Evolutionary conservation across 2,329 filamentous ascomycete species (phyloP).

Genomic region (Fusarium hostae): DNA sequence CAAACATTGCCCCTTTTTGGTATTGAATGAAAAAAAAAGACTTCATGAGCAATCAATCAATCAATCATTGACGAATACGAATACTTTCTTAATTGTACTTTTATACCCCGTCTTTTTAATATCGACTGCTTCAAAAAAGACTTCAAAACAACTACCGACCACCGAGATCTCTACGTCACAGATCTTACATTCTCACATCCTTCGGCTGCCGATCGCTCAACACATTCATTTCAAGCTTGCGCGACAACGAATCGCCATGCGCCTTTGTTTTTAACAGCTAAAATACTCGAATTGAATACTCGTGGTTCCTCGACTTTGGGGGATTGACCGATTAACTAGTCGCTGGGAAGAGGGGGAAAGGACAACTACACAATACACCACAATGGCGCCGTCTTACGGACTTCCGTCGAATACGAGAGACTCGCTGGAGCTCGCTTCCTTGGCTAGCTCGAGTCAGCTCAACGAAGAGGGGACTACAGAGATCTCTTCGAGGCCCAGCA

Average conservation of each 20-base stretch:
- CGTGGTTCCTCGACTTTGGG: background rate
- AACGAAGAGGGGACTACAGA: slow-evolving; percentile 68
- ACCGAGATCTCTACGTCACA: slow-evolving; percentile 27
- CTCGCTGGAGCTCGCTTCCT: slow-evolving; percentile 94
- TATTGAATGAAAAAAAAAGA: slow-evolving; percentile 29
- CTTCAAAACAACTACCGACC: slow-evolving; percentile 13
- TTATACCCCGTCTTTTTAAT: slow-evolving; percentile 34
- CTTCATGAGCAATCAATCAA: slow-evolving; percentile 22
- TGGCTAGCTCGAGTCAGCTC: slow-evolving; percentile 79
- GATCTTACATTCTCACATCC: slow-evolving; percentile 7
- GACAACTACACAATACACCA: slow-evolving; percentile 43
- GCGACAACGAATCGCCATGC: slow-evolving; percentile 41
- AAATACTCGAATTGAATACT: slow-evolving; percentile 24
- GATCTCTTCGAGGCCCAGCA: slow-evolving; percentile 81
- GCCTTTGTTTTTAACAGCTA: slow-evolving; percentile 37
- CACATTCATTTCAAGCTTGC: background rate
- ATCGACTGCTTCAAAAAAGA: slow-evolving; percentile 10
- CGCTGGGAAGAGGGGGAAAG: slow-evolving; percentile 15
- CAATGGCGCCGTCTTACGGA: slow-evolving; percentile 55
- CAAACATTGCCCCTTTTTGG: slow-evolving; percentile 32
- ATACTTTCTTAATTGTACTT: slow-evolving; percentile 8
- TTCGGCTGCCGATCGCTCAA: slow-evolving; percentile 14
- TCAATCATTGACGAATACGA: slow-evolving; percentile 22
- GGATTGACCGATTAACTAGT: slow-evolving; percentile 13
- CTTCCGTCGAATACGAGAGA: slow-evolving; percentile 73